Base-by-base conservation (phyloP, 345 rosid genomes). In the Eucalyptus tenuipes region DNA sequence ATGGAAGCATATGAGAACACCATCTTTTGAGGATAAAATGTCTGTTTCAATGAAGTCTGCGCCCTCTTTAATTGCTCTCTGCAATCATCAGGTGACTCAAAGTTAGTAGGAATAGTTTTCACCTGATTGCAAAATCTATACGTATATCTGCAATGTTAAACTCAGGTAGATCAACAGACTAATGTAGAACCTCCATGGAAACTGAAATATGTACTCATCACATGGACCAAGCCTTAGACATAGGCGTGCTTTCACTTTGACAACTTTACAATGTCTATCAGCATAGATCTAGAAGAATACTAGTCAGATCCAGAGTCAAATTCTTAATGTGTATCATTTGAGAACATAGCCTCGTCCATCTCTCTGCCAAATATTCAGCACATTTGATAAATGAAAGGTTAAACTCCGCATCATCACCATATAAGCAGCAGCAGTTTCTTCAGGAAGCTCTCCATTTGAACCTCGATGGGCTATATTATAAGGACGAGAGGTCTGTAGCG, bases 11-110 rank as follows among this genome's bases (percentile, higher is more conserved):
- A 97, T 93, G 44, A 97, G 98, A 49, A 95, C 92, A 89, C 98
- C 98, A 85, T 97, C 99, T 92, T 95, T 98, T 79, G 98, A 88
- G 88, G 98, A 91, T 17, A 96, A 88, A 52, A 97, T 94, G 93
- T 98, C 98, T 31, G 98, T 89, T 93, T 98, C 99, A 85, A 98
- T 98, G 91, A 98, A 98, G 91, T 97, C 99, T 89, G 99, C 91
- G 86, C 98, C 99, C 87, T 98, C 99, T 91, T 96, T 97, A 86
- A 97, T 96, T 55, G 98, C 98, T 91, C 98, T 98, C 99, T 98
- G 91, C 88, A 93, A 93, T 88, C 53, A 88, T 85, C 50, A 89
- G 42, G 68, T 40, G 86, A 45, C 25, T 17, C 37, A 27, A 18
- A 45, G 29, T 75, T 1, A 75, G 29, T 47, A 75, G 45, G 47